Evolutionary conservation across 768 basidiomycete species (phyloP).

Genomic region (Hygrophoropsis aurantiaca): DNA sequence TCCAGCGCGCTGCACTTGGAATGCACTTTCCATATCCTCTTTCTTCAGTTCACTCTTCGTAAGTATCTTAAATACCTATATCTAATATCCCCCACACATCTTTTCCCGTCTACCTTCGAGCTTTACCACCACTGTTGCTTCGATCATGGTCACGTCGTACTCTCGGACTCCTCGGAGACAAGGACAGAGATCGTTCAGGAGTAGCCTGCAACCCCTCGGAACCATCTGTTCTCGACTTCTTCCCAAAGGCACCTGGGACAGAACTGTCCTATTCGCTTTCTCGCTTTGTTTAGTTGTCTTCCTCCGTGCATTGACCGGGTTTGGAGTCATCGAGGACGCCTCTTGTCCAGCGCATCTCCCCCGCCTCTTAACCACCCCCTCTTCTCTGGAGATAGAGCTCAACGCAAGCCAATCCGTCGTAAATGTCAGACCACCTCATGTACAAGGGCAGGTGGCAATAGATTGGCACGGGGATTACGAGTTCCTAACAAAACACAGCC

Average conservation of each 20-base stretch:
- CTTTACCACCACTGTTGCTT: too few species aligned
- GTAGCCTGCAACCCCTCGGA: too few species aligned
- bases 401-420: too few species aligned
- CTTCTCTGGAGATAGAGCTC: slow-evolving; percentile 28
- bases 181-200: too few species aligned
- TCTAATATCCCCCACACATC: too few species aligned
- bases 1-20: too few species aligned
- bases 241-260: slow-evolving; percentile 19
- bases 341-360: not conserved
- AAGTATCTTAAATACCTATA: too few species aligned
- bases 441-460: slow-evolving; percentile 4
- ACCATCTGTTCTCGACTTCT: not conserved
- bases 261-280: slow-evolving; percentile 22
- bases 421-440: not conserved
- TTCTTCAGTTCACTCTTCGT: too few species aligned
- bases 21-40: too few species aligned
- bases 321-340: slow-evolving; percentile 9
- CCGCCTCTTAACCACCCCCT: slow-evolving; percentile 60
- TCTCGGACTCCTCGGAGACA: too few species aligned
- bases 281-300: slow-evolving; percentile 22
- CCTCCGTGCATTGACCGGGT: slow-evolving; percentile 24
- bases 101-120: too few species aligned
- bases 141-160: too few species aligned
- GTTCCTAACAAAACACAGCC: slow-evolving; percentile 6
- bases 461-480: slow-evolving; percentile 22